These are phyloP conservation scores for Oxytropis ochrocephala DNA, from an alignment of 306 rosid species.

Conservation along the genomic window DNA sequence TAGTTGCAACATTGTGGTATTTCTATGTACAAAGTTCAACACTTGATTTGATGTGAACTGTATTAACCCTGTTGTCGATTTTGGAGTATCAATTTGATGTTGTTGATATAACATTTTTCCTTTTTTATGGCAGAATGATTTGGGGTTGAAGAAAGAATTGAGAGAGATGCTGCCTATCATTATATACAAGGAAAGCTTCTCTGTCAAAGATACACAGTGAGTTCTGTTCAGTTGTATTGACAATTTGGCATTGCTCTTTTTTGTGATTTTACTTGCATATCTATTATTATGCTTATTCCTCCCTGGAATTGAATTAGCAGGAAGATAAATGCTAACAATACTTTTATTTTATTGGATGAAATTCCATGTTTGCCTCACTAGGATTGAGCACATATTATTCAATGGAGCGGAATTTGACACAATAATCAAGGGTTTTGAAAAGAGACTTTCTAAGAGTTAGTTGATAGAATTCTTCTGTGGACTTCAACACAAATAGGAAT, in stretches of 20 bases:
- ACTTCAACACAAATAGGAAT: not conserved
- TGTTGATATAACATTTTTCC: not conserved
- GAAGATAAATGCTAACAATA: not conserved
- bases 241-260: not conserved
- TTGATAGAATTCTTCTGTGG: not conserved
- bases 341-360: not conserved
- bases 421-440: not conserved
- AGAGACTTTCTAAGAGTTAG: not conserved
- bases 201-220: slow-evolving; percentile 68
- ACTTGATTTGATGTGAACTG: not conserved
- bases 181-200: slow-evolving; percentile 73
- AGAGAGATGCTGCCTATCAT: slow-evolving; percentile 83
- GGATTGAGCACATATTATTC: no score
- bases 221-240: not conserved
- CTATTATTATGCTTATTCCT: not conserved
- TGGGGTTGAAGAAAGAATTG: slow-evolving; percentile 67
- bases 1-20: no score
- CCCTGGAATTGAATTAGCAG: not conserved
- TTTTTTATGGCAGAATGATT: slow-evolving; percentile 28
- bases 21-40: not conserved
- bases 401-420: no score
- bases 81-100: no score
- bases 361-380: not conserved
- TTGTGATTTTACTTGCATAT: not conserved
- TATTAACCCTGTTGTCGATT: no score